Evolutionary conservation across 768 basidiomycete genomes (phyloP).

Genomic region (Leccinum imitatum): DNA sequence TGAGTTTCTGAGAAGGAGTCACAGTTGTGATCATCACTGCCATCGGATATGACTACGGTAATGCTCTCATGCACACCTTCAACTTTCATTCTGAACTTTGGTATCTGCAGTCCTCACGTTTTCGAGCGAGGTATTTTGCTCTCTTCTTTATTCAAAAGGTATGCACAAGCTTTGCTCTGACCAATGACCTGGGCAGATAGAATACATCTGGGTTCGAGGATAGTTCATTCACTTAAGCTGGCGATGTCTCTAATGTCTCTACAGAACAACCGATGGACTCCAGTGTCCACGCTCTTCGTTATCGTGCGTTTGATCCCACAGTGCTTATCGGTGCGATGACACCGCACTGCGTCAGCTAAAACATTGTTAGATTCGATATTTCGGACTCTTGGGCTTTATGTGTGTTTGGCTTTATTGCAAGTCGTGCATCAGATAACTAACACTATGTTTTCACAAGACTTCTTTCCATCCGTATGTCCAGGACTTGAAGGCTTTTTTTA

Average conservation of each 20-base stretch:
- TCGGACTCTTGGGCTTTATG: not conserved
- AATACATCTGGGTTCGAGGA: constrained; percentile 17
- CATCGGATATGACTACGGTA: not conserved
- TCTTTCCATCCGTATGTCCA: not conserved
- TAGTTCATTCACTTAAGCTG: not conserved
- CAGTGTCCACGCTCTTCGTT: constrained; percentile 11
- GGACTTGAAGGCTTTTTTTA: not conserved
- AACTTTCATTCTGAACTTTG: not conserved
- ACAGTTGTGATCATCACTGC: not conserved
- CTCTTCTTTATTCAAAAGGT: not conserved
- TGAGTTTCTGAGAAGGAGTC: not conserved
- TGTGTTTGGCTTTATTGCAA: not conserved
- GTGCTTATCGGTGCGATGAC: not conserved
- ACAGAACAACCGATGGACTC: constrained; percentile 9
- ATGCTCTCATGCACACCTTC: not conserved
- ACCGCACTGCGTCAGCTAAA: not conserved
- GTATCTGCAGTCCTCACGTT: constrained; percentile 9
- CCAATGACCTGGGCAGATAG: constrained; percentile 1
- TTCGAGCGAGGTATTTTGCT: constrained; percentile 7
- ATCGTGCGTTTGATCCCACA: constrained; percentile 8
- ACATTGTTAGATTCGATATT: not conserved
- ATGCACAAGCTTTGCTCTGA: not conserved
- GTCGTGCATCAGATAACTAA: not conserved
- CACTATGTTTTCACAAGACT: not conserved
- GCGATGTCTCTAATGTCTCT: not conserved